A percentile compares a stretch with the other conserved stretches of the same genome.
Conservation (phyloP, 441 rosid genomes). For the Jatropha podagrica region DNA sequence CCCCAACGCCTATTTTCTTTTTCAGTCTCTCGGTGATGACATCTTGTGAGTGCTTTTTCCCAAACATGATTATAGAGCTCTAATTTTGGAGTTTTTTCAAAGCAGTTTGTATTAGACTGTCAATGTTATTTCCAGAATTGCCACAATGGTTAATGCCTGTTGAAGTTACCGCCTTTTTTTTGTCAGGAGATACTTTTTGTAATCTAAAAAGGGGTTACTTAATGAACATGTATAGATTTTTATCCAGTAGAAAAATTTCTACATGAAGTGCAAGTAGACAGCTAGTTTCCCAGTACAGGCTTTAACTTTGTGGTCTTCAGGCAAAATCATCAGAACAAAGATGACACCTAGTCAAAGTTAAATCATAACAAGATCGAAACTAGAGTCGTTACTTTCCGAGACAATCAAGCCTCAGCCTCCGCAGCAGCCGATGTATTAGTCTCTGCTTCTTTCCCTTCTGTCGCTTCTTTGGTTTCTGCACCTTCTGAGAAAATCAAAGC, state of each 20-base stretch:
- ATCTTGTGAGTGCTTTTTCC: not conserved
- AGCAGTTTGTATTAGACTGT: not conserved
- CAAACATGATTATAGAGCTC: not conserved
- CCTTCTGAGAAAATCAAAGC: not conserved
- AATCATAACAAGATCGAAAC: no score
- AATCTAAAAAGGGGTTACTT: not conserved
- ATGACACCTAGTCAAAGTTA: not conserved
- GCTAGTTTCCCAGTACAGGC: not conserved
- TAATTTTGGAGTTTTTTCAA: no score
- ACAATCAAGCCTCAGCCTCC: conserved; percentile 16
- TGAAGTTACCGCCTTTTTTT: no score
- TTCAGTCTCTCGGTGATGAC: not conserved
- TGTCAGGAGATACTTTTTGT: no score
- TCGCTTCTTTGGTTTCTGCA: not conserved
- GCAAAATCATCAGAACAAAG: not conserved
- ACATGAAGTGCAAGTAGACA: not conserved
- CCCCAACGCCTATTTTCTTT: no score
- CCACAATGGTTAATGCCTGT: not conserved
- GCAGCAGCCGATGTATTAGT: conserved; percentile 4
- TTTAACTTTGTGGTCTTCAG: not conserved
- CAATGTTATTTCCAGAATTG: not conserved
- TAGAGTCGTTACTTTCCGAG: not conserved
- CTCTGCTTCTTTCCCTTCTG: not conserved
- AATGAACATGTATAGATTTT: not conserved
- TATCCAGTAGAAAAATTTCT: not conserved